Conservation (phyloP, 192 early-diverging fungal genomes). For the Coemansia reversa region DNA sequence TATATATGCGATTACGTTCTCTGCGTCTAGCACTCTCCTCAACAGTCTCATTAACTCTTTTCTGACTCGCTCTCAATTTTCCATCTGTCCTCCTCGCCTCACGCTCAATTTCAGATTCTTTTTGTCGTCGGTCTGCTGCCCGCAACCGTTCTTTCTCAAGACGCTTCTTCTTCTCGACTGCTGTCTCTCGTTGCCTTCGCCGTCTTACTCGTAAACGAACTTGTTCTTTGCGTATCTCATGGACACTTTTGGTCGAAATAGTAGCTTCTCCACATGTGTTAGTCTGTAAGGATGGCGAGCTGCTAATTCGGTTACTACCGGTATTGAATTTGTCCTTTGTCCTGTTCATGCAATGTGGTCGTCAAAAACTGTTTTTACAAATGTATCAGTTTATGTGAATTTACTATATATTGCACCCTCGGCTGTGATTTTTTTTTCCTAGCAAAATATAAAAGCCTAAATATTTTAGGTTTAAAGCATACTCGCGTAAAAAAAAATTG, state of each 20-base stretch:
- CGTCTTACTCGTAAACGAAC: conserved; percentile 23
- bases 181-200: conserved; percentile 26
- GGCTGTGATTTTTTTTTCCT: too few relatives aligned
- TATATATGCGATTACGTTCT: conserved; percentile 28
- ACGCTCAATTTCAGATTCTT: conserved; percentile 20
- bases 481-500: too few relatives aligned
- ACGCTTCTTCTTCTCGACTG: conserved; percentile 13
- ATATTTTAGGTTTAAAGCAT: conserved; percentile 3
- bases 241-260: too few relatives aligned
- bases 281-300: too few relatives aligned
- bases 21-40: conserved; percentile 19
- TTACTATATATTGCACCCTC: too few relatives aligned
- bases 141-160: conserved; percentile 28
- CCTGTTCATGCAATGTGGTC: too few relatives aligned
- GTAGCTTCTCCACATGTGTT: too few relatives aligned
- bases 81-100: conserved; percentile 22
- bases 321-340: too few relatives aligned
- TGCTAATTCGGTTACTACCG: too few relatives aligned
- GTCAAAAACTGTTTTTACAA: too few relatives aligned
- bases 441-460: neutral
- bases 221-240: conserved; percentile 6
- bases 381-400: too few relatives aligned
- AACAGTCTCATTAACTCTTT: conserved; percentile 30
- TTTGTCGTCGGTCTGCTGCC: conserved; percentile 17
- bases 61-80: conserved; percentile 15